Evolutionary conservation across 768 basidiomycete species (phyloP), one percentile per base, ranked within the genome.

Genomic region (Phylloporus arenicola): DNA sequence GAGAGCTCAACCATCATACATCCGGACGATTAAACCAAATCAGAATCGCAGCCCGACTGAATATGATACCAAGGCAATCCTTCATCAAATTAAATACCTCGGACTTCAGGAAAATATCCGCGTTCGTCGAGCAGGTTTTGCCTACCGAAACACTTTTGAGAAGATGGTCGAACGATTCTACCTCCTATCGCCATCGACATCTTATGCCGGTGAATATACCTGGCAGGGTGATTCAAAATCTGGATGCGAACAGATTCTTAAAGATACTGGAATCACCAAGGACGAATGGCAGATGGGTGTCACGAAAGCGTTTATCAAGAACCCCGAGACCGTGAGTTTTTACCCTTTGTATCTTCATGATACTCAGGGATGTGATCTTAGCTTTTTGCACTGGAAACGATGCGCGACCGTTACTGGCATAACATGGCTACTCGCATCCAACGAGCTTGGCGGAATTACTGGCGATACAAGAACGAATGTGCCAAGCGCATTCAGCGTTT

Each of bases 261-360:
- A 81, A 55, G 96, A 98, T 62, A 95, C 93, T 12, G 95, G 96
- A 24, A 98, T 99, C 59, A 81, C 90, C 6, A 86, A 82, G 60
- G 95, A 98, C 45, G 95, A 99, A 67, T 99, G 96, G 96, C 96
- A 99, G 69, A 96, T 98, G 94, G 96, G 96, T 47, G 82, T 86
- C 4, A 96, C 94, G 2, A 98, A 99, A 64, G 95, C 95, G 0
- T 99, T 99, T 69, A 98, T 99, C 71, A 98, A 98, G 77, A 97
- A 94, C 63, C 96, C 96, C 0, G 96, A 98, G 68, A 98, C 95
- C 17, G 91, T 94, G 67, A 56, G 82, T 64, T 12, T 37, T 29
- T 20, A 16, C 39, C 22, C 20, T 31, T 30, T 7, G 43, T 50
- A 43, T 27, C 30, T 43, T 35, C 33, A 17, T 7, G 40, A 10